Evolutionary conservation across 163 green algal species (phyloP), one percentile per base, ranked within the genome.

Genomic region (Chlamydomonas reinhardtii): DNA sequence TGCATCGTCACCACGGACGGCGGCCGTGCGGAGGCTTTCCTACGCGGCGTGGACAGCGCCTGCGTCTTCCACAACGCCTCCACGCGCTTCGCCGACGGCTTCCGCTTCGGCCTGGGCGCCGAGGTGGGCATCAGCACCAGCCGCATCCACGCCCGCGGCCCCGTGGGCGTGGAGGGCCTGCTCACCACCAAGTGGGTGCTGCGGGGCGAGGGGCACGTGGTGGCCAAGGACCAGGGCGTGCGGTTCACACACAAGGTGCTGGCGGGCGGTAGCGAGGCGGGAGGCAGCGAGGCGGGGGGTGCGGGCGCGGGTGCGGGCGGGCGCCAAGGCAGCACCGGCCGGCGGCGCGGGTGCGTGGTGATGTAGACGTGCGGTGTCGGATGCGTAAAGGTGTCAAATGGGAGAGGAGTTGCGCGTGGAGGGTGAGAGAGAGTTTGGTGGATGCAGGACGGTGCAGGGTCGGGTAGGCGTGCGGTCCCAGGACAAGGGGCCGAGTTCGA

Each of bases 121-220:
- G 95, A 98, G 92, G 89, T 92, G 62, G 98, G 98, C 88, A 99
- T 99, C 92, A 97, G 92, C 90, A 99, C 98, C 16, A 95, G 92
- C 71, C 92, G 98, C 70, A 99, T 99, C 90, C 98, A 99, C 88
- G 98, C 98, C 2, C 93, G 98, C 35, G 98, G 98, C 25, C 98
- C 98, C 6, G 98, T 99, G 25, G 98, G 98, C 25, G 98, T 99
- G 59, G 98, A 99, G 91, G 98, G 98, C 1, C 92, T 99, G 89
- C 94, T 99, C 27, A 99, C 97, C 22, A 99, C 94, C 39, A 96
- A 97, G 83, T 99, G 94, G 92, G 83, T 99, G 66, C 89, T 99
- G 87, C 91, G 96, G 17, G 97, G 97, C 34, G 74, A 70, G 16
- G 98, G 98, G 2, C 97, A 99, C 68, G 89, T 97, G 12, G 97